A percentile compares a stretch with the other conserved stretches of the same genome.
phyloP scores from a whole-genome alignment of 345 rosid species.

The Lumnitzera racemosa region DNA sequence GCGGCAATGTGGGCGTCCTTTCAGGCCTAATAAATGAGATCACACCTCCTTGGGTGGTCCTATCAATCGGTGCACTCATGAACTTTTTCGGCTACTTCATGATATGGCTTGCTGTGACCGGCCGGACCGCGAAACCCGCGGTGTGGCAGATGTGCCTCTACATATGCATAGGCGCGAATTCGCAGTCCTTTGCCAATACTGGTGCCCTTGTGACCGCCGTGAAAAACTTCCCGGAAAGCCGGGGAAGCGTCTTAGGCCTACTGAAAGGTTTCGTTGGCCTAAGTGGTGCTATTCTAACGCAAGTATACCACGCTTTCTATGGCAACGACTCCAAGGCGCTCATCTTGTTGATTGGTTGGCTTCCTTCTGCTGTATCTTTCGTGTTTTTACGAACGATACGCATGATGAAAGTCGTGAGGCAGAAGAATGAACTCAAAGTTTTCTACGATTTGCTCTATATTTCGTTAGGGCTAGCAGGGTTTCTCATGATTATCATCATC shows the following conservation, averaged over 20 bases:
- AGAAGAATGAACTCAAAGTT: constrained; percentile 19
- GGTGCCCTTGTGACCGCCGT: constrained; percentile 27
- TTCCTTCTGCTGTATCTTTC: constrained; percentile 24
- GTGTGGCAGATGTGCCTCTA: constrained; percentile 34
- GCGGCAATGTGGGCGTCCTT: constrained; percentile 22
- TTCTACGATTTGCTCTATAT: constrained; percentile 24
- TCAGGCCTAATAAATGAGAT: constrained; percentile 27
- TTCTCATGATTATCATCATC: constrained; percentile 25
- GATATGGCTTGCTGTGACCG: constrained; percentile 31
- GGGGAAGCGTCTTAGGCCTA: constrained; percentile 25
- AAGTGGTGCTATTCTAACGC: constrained; percentile 26
- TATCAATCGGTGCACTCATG: constrained; percentile 24
- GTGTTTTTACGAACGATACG: constrained; percentile 25
- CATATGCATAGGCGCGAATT: constrained; percentile 24
- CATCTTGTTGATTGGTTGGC: constrained; percentile 32
- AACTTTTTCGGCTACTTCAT: constrained; percentile 33
- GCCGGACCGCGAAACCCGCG: constrained; percentile 13
- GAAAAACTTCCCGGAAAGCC: constrained; percentile 26
- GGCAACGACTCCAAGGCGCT: constrained; percentile 25
- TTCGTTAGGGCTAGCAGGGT: constrained; percentile 28
- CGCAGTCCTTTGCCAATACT: constrained; percentile 25
- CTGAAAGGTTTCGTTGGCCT: constrained; percentile 29
- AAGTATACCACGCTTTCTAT: constrained; percentile 26
- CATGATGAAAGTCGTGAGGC: constrained; percentile 15
- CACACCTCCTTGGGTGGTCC: constrained; percentile 30